Evolutionary conservation across 1,284 basidiomycete species (phyloP), one percentile per base, ranked within the genome.

Genomic region (Boletellus deceptivus): DNA sequence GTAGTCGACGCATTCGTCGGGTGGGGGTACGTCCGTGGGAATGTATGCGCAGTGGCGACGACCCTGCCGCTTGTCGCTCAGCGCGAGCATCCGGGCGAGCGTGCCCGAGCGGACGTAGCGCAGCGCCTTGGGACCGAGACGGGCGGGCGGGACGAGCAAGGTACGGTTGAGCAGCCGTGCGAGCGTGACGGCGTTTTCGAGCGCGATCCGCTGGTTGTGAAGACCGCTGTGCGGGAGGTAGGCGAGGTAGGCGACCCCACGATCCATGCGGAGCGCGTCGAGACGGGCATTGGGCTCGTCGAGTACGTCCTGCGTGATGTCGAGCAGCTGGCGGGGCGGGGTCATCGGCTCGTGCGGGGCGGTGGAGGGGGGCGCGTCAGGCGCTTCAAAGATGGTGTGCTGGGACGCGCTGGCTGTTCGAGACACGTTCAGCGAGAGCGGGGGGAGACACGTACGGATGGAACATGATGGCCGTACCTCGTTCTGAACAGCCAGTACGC

Each of bases 181-280:
- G 47, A 91, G 75, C 13, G 83, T 74, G 29, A 91, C 75, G 11
- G 87, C 88, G 59, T 92, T 92, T 67, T 91, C 86, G 53, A 92
- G 75, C 24, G 86, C 83, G 54, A 93, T 89, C 34, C 89, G 82
- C 70, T 92, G 89, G 65, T 91, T 92, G 68, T 91, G 87, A 57
- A 89, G 86, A 3, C 89, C 88, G 56, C 83, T 86, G 60, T 89
- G 87, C n/a, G 86, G 84, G 27, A 89, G 71, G 58, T 87, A 88
- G 20, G 83, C 71, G 17, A 88, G 68, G 59, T 75, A 87, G 49
- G 67, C 74, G 49, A 72, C 69, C 9, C 64, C 55, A 4, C 57
- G 56, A 40, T 70, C 56, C 27, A 34, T 40, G 8, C 51, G 52
- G 22, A 59, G 48, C 2, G 37, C 10, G 16, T 44, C 6, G 25